phyloP scores from a whole-genome alignment of 2,329 filamentous ascomycete genomes.

The Calcarisporium arbuscula region DNA sequence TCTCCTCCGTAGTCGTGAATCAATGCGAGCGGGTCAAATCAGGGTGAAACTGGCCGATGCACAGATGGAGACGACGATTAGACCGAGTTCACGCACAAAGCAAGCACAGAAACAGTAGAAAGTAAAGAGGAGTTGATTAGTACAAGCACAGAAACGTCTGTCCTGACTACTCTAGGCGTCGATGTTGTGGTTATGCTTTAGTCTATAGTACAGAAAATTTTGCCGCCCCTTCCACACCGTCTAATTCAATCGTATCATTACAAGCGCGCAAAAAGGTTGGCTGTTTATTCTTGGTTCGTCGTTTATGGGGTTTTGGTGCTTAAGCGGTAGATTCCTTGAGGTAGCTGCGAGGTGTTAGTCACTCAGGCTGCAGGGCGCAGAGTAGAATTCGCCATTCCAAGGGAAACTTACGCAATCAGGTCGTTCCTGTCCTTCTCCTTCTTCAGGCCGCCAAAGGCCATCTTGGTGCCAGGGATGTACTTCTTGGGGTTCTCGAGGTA shows the following conservation, averaged over 20 bases:
- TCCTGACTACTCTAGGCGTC: conserved; percentile 27
- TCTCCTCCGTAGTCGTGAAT: too few species aligned
- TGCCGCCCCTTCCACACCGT: conserved; percentile 24
- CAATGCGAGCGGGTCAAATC: too few species aligned
- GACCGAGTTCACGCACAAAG: too few species aligned
- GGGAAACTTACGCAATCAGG: conserved; percentile 77
- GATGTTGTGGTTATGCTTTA: too few species aligned
- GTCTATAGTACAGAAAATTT: conserved; percentile 36
- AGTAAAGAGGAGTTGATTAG: conserved; percentile 28
- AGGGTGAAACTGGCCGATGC: too few species aligned
- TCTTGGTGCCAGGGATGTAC: conserved; percentile 99
- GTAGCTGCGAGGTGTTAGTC: conserved; percentile 42
- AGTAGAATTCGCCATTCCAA: not conserved
- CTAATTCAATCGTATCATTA: conserved; percentile 32
- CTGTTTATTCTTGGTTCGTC: too few species aligned
- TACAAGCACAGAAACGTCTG: conserved; percentile 24
- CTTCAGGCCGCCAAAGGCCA: conserved; percentile 99
- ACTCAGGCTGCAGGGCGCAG: not conserved
- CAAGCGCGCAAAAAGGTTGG: conserved; percentile 16
- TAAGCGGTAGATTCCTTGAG: conserved; percentile 66
- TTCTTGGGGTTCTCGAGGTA: conserved; percentile 99
- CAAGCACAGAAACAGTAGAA: too few species aligned
- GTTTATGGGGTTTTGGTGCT: conserved; percentile 25
- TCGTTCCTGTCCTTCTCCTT: conserved; percentile 99
- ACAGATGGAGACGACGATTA: too few species aligned